These are phyloP conservation scores for Xylariomycetidae sp. DNA, from an alignment of 2,329 filamentous ascomycete species.

Conservation along the genomic window DNA sequence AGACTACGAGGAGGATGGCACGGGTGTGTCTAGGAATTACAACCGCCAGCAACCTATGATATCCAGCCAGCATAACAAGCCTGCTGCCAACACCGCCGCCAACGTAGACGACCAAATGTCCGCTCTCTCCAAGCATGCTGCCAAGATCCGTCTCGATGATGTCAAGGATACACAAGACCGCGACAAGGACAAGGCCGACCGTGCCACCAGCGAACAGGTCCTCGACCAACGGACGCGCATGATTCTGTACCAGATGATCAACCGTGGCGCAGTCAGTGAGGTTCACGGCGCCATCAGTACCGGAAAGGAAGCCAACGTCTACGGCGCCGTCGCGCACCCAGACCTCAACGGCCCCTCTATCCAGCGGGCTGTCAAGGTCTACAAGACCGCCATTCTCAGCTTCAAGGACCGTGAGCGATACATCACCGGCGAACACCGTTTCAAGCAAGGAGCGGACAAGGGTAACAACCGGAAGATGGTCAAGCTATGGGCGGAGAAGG, in stretches of 20 bases:
- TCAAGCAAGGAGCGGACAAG: conserved; percentile 87
- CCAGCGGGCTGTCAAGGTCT: conserved; percentile 92
- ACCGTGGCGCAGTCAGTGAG: conserved; percentile 80
- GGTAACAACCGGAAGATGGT: conserved; percentile 95
- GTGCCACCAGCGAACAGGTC: conserved; percentile 91
- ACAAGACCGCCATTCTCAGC: conserved; percentile 95
- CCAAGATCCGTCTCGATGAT: conserved; percentile 74
- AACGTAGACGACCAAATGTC: conserved; percentile 84
- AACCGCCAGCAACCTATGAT: conserved; percentile 74
- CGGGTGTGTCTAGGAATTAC: conserved; percentile 78
- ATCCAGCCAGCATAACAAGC: conserved; percentile 73
- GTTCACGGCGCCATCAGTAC: conserved; percentile 94
- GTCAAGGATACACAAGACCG: conserved; percentile 48
- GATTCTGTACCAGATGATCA: conserved; percentile 95
- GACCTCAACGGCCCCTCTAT: conserved; percentile 47
- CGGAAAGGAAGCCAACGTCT: conserved; percentile 97
- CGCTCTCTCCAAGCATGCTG: conserved; percentile 76
- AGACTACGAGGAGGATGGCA: conserved; percentile 42
- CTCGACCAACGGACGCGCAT: conserved; percentile 90
- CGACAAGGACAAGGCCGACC: conserved; percentile 82
- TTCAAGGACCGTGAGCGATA: conserved; percentile 98
- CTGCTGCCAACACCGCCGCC: conserved; percentile 70
- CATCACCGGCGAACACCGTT: conserved; percentile 89
- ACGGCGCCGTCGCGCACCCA: conserved; percentile 70
- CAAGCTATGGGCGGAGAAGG: conserved; percentile 97